Conservation (phyloP, 345 rosid genomes). For the Populus davidiana region DNA sequence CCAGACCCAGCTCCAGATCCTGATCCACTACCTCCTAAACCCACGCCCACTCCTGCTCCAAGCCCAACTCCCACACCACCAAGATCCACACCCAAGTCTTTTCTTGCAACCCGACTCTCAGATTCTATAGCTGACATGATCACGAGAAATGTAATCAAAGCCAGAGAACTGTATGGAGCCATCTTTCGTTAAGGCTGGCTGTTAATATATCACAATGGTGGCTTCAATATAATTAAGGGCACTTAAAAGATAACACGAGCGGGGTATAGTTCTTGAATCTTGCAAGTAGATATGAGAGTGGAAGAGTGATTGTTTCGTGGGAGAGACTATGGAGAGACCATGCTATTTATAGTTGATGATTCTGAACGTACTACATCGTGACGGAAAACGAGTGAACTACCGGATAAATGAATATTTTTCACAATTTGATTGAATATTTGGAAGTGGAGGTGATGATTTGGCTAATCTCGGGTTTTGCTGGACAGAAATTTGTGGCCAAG, state of each 20-base stretch:
- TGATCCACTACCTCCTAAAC: slow-evolving; percentile 38
- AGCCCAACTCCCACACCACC: slow-evolving; percentile 46
- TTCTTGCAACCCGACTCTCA: slow-evolving; percentile 62
- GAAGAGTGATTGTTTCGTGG: too few relatives aligned
- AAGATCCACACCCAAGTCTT: slow-evolving; percentile 72
- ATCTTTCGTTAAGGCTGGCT: background rate
- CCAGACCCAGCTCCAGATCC: slow-evolving; percentile 31
- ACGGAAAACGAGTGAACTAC: too few relatives aligned
- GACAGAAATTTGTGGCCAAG: background rate
- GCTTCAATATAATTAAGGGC: too few relatives aligned
- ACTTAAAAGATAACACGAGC: too few relatives aligned
- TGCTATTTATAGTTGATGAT: too few relatives aligned
- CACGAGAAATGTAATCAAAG: slow-evolving; percentile 27
- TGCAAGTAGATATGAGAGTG: too few relatives aligned
- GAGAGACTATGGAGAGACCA: too few relatives aligned
- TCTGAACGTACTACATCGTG: too few relatives aligned
- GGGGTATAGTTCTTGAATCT: too few relatives aligned
- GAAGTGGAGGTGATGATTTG: background rate
- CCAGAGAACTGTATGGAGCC: slow-evolving; percentile 7
- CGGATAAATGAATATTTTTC: too few relatives aligned
- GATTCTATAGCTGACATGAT: slow-evolving; percentile 20
- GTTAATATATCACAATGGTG: too few relatives aligned
- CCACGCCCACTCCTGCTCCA: slow-evolving; percentile 44
- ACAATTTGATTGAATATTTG: too few relatives aligned
- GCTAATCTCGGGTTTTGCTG: background rate